Conservation (phyloP, 2,329 filamentous ascomycete genomes). For the Fonsecaea multimorphosa region DNA sequence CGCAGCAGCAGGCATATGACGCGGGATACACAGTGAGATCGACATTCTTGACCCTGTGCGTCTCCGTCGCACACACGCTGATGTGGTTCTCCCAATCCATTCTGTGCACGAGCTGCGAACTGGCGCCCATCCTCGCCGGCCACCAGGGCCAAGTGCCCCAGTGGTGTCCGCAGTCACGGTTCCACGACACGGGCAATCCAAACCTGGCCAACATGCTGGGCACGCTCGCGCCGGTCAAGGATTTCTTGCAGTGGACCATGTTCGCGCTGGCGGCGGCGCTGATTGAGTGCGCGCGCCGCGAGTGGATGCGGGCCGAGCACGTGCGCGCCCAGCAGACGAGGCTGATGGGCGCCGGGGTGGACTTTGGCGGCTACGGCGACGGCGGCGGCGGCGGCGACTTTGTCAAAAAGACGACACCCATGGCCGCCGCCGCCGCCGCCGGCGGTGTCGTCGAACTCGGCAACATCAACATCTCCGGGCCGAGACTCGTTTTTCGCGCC, state of each 20-base stretch:
- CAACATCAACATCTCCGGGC: conserved; percentile 26
- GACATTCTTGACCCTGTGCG: conserved; percentile 31
- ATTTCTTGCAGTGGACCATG: conserved; percentile 35
- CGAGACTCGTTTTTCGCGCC: conserved; percentile 16
- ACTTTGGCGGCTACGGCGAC: conserved; percentile 28
- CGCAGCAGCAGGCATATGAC: conserved; percentile 20
- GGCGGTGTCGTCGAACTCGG: conserved; percentile 17
- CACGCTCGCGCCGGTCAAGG: conserved; percentile 49
- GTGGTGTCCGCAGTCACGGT: conserved; percentile 37
- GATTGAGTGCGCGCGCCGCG: conserved; percentile 34
- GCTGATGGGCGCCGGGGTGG: conserved; percentile 23
- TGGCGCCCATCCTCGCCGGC: conserved; percentile 34
- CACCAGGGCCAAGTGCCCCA: conserved; percentile 30
- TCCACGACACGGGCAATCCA: conserved; percentile 29
- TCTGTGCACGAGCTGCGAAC: conserved; percentile 36
- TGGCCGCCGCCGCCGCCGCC: no score
- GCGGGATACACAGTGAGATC: conserved; percentile 25
- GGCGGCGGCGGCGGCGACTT: not conserved
- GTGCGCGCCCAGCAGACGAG: conserved; percentile 20
- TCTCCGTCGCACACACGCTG: conserved; percentile 29
- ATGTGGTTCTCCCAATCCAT: conserved; percentile 31
- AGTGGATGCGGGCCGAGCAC: conserved; percentile 28
- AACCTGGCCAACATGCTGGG: conserved; percentile 58
- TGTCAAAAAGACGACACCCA: not conserved
- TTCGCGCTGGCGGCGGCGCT: conserved; percentile 23